Evolutionary conservation across 306 rosid species (phyloP), one percentile per base, ranked within the genome.

Genomic region (Oxytropis ochrocephala): DNA sequence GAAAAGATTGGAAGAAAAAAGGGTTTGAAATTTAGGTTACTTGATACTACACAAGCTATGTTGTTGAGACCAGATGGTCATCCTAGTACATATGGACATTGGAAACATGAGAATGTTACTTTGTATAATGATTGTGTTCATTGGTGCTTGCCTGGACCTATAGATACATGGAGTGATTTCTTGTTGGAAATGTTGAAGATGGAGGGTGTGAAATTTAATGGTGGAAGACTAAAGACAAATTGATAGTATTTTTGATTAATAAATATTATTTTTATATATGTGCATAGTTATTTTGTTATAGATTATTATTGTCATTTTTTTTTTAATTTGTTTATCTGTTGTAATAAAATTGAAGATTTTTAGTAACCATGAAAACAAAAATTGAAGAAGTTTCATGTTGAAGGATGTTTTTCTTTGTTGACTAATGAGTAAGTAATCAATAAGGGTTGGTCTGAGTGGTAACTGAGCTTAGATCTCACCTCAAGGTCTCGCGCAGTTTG

Each of bases 71-170:
- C 97, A 2, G 98, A 94, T 74, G 97, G 98, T 6, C 98, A 94
- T 32, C 98, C 98, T 3, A 88, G 96, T 69, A 81, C 55, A 48
- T 88, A 81, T 72, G 96, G 98, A 3, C 98, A 90, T 64, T 81
- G 82, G 91, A 81, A 96, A 3, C 8, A 85, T 14, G 91, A 80
- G 7, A 90, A 90, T 30, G 96, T 82, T 51, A 90, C 91, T 6
- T 19, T 88, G 69, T 84, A 84, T 57, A 90, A 90, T 58, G 98
- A 94, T 50, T 94, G 98, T 74, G 90, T 90, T 19, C 98, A 94
- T 54, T 94, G 96, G 96, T 89, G 96, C 67, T 67, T 89, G 78
- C 96, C 96, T 0, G 96, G 98, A 0, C 96, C 98, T 5, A 86
- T 92, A 16, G 98, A 87, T 32, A 78, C 87, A 2, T 92, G 95